Conservation (phyloP, 129 eudicot genomes). For the Solidago caesia region DNA sequence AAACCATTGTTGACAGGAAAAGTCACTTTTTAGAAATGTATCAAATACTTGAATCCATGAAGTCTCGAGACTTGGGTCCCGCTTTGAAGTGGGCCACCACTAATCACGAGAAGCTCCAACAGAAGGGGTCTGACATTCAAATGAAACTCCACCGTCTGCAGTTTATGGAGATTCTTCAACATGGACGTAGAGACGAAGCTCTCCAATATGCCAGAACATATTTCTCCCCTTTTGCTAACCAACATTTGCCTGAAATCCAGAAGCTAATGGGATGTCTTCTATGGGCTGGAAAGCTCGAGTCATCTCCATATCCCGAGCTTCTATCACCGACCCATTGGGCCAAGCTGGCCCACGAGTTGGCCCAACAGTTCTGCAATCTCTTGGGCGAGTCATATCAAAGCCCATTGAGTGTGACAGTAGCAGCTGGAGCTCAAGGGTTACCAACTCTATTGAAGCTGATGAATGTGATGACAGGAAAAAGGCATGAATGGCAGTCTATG, state of each 20-base stretch:
- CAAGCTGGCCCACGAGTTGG: constrained; percentile 55
- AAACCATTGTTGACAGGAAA: constrained; percentile 39
- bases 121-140: constrained; percentile 66
- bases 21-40: constrained; percentile 67
- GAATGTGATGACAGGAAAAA: constrained; percentile 78
- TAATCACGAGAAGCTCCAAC: constrained; percentile 52
- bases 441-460: constrained; percentile 84
- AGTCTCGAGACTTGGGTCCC: constrained; percentile 59
- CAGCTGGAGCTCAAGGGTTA: constrained; percentile 80
- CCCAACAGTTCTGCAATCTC: constrained; percentile 64
- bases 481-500: constrained; percentile 80
- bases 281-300: constrained; percentile 71
- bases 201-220: constrained; percentile 55
- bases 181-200: constrained; percentile 59
- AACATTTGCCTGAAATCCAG: constrained; percentile 61
- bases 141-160: constrained; percentile 70
- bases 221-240: constrained; percentile 52
- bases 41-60: constrained; percentile 73
- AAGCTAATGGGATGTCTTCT: constrained; percentile 73
- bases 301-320: constrained; percentile 71
- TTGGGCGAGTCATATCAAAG: constrained; percentile 68
- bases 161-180: constrained; percentile 64
- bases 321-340: constrained; percentile 67
- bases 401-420: constrained; percentile 67
- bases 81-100: constrained; percentile 72